Base-by-base conservation (phyloP, 768 basidiomycete genomes). In the Panaeolus papilionaceus region DNA sequence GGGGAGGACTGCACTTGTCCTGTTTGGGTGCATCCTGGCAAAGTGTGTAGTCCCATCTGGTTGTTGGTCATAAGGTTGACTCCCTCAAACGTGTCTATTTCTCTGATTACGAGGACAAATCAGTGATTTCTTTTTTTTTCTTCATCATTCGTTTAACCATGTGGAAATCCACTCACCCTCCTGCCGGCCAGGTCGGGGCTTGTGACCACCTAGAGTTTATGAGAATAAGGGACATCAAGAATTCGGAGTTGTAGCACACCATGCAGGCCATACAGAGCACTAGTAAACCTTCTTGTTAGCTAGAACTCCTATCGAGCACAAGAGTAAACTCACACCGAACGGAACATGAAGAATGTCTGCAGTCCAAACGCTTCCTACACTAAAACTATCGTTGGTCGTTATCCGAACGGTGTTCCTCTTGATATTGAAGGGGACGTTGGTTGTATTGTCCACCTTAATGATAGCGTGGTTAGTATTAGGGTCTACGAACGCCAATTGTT, bases 371-470 rank as follows among this genome's bases (percentile, higher is more conserved):
- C 76, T 80, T 1, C 83, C 83, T 16, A 80, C 69, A 23, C 73
- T 76, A 66, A 85, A 85, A 6, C 77, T 66, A 49, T 80, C 79
- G 64, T 80, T 77, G 26, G 79, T 79, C 14, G 82, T 84, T 40
- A 88, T 82, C 49, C 83, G 76, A 10, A 92, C 85, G 0, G 87
- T 85, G 73, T 91, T 89, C 69, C 92, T 83, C 73, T 91, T 90
- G 39, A 87, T 69, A 68, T 85, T 84, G 68, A 70, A 81, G 1
- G 72, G 76, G 16, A 91, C 84, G 1, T 71, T 79, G 0, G 88
- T 81, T 20, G 84, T 86, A 73, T 92, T 92, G 78, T 93, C 92
- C 10, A 93, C 91, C 72, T 85, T 87, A 73, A 93, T 89, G 73
- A 93, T 86, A 2, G 91, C 92, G 67, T 89, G 89, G 16, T 88